Conservation (phyloP, 495 filamentous ascomycete genomes). For the Talaromyces thailandensis region DNA sequence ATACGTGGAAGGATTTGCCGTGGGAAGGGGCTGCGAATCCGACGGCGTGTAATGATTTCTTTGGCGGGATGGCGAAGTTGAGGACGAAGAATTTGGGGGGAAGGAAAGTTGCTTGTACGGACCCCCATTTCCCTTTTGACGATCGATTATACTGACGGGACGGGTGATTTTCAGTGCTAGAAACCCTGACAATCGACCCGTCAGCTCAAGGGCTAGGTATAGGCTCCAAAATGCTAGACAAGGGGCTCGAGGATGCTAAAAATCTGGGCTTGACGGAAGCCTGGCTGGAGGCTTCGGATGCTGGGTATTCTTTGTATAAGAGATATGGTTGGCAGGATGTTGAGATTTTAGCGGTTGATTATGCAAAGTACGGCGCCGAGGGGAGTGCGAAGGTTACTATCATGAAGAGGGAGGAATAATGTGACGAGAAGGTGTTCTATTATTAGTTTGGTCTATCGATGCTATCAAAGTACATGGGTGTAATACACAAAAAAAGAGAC, state of each 20-base stretch:
- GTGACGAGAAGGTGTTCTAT: not conserved
- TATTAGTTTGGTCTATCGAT: not conserved
- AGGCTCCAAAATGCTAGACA: slow-evolving; percentile 17
- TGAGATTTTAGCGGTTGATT: slow-evolving; percentile 19
- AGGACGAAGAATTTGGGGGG: slow-evolving; percentile 10
- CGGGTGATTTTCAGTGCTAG: slow-evolving; percentile 6
- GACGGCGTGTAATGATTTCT: slow-evolving; percentile 7
- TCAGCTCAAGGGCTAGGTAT: slow-evolving; percentile 25
- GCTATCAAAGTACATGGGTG: not conserved
- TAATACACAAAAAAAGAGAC: not conserved
- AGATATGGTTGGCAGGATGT: slow-evolving; percentile 26
- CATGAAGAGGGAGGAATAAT: slow-evolving; percentile 14
- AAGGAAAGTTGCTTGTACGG: slow-evolving; percentile 11
- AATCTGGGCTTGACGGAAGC: slow-evolving; percentile 11
- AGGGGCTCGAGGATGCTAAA: slow-evolving; percentile 20
- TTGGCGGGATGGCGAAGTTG: slow-evolving; percentile 6
- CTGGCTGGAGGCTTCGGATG: slow-evolving; percentile 24
- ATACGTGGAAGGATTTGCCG: slow-evolving; percentile 6
- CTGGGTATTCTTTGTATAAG: slow-evolving; percentile 21
- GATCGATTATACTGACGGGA: not conserved
- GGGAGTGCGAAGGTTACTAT: slow-evolving; percentile 17
- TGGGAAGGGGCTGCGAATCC: not conserved
- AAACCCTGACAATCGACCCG: slow-evolving; percentile 18
- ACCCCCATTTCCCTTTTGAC: too few relatives aligned
- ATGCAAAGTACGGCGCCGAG: slow-evolving; percentile 14